Conservation (phyloP, 331 rosid genomes). For the Arachis monticola region DNA sequence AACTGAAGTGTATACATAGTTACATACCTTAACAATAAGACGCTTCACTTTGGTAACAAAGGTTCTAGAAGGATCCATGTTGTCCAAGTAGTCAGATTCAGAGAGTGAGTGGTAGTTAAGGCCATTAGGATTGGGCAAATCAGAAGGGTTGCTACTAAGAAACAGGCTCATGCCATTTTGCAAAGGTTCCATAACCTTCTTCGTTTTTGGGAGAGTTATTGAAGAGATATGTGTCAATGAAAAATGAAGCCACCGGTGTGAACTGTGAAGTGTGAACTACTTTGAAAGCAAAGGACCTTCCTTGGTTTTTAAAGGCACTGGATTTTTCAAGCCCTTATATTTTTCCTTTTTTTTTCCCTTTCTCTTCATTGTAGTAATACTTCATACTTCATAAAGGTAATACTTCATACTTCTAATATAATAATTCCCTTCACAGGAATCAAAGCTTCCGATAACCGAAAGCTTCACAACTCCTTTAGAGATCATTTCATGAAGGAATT, state of each 20-base stretch:
- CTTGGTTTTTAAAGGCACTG: too few relatives aligned
- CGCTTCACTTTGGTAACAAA: constrained; percentile 47
- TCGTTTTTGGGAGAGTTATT: background rate
- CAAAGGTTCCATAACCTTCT: constrained; percentile 34
- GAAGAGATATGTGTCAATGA: background rate
- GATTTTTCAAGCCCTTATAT: too few relatives aligned
- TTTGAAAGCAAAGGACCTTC: constrained; percentile 23
- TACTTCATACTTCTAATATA: too few relatives aligned
- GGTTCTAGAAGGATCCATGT: constrained; percentile 47
- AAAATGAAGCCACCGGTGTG: background rate
- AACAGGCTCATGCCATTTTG: constrained; percentile 35
- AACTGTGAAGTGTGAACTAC: background rate
- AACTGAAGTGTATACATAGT: too few relatives aligned
- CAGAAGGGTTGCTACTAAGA: background rate
- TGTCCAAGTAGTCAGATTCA: constrained; percentile 16
- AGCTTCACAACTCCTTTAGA: background rate
- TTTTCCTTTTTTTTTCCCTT: too few relatives aligned
- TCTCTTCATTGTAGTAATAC: too few relatives aligned
- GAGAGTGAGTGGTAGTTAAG: constrained; percentile 7
- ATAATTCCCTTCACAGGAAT: too few relatives aligned
- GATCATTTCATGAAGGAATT: too few relatives aligned
- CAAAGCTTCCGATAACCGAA: too few relatives aligned
- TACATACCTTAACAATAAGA: constrained; percentile 47
- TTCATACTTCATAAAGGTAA: too few relatives aligned
- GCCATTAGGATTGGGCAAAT: constrained; percentile 36